Base-by-base conservation (phyloP, 2,329 filamentous ascomycete genomes). In the Ophiostoma novo-ulmi region DNA sequence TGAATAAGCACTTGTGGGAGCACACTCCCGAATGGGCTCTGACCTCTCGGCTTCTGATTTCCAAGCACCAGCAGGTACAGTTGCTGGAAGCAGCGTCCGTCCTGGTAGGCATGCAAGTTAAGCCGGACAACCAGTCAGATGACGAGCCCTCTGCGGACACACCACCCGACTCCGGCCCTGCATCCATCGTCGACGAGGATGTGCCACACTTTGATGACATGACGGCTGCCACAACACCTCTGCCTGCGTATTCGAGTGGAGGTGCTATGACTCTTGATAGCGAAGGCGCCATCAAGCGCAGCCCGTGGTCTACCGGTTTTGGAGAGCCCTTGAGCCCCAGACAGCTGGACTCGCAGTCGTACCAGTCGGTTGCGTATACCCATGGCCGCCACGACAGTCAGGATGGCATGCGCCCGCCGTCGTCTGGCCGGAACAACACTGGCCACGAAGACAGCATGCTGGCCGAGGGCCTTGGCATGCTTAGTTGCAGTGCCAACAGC, bases 1-100 rank as follows among this genome's bases (percentile, higher is more conserved):
- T 99, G 85, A 96, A 92, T 80, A 99, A 98, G 88, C 95, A 99
- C 89, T 91, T 97, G 95, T 99, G 95, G 95, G 95, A 99, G 84
- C 95, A 99, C 82, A 97, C 96, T 80, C 94, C 95, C 75, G 93
- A 97, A 83, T 99, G 95, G 95, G 92, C 94, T 69, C 90, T 91
- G 79, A 99, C 95, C 70, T 98, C 95, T 76, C 98, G 98, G 83
- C 85, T 98, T 78, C 89, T 98, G 79, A 98, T 99, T 77, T 98
- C 94, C 76, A 99, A 99, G 86, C 95, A 99, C 81, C 95, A 99
- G 82, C 95, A 99, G 83, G 95, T 99, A 69, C 95, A 99, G 80
- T 87, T 99, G 72, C 87, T 99, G 72, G 95, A 99, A 81, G 95
- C 95, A 58, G 95, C 95, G 55, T 97, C 93, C n/a, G 95, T 98